These are phyloP conservation scores for Serendipita sp. DNA, from an alignment of 768 basidiomycete genomes.

Conservation along the genomic window DNA sequence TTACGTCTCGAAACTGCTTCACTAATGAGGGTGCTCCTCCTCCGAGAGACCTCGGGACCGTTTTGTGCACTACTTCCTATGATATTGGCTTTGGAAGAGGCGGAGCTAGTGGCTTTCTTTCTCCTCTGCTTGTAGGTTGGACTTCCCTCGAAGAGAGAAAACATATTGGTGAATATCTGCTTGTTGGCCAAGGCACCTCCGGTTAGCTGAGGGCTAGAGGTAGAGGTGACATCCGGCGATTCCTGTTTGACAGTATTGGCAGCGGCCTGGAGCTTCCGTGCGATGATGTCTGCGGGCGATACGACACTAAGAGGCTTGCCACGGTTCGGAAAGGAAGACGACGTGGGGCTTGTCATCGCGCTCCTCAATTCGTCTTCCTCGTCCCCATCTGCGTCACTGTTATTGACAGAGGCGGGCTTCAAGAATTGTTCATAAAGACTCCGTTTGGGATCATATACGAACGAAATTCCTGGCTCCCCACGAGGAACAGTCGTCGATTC, in stretches of 20 bases:
- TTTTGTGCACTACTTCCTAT: constrained; percentile 13
- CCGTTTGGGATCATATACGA: constrained; percentile 73
- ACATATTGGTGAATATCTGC: constrained; percentile 36
- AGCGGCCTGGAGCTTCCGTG: not conserved
- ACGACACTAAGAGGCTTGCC: not conserved
- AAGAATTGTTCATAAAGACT: constrained; percentile 83
- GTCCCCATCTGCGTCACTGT: constrained; percentile 7
- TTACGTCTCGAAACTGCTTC: constrained; percentile 15
- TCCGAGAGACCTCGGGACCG: constrained; percentile 12
- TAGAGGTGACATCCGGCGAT: not conserved
- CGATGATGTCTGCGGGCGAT: not conserved
- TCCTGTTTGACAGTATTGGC: not conserved
- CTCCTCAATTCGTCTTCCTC: constrained; percentile 14
- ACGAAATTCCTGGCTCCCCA: constrained; percentile 76
- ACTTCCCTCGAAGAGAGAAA: constrained; percentile 69
- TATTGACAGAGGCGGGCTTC: constrained; percentile 18
- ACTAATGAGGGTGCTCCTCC: constrained; percentile 18
- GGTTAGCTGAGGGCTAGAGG: not conserved
- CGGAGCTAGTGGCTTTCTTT: constrained; percentile 44
- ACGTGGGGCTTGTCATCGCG: constrained; percentile 6
- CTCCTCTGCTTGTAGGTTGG: constrained; percentile 80
- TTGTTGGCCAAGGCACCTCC: constrained; percentile 14
- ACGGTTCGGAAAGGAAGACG: not conserved
- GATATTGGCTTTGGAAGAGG: constrained; percentile 21
- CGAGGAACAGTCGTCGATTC: constrained; percentile 64